Conservation (phyloP, 805 yeast genomes). For the Komagataella pastoris region DNA sequence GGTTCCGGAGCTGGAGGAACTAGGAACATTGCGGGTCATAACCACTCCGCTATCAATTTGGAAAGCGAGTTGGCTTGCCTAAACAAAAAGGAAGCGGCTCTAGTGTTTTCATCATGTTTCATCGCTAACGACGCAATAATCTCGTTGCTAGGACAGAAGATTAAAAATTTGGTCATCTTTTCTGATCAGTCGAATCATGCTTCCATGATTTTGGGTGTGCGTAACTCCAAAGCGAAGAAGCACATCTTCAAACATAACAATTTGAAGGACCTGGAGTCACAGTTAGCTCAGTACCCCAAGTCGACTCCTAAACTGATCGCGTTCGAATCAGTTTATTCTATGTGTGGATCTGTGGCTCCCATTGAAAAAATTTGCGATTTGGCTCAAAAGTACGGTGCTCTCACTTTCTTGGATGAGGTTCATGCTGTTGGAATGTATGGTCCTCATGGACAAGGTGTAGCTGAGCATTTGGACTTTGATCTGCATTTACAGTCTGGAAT, state of each 20-base stretch:
- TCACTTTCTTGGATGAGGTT: constrained; percentile 95
- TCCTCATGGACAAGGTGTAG: constrained; percentile 99
- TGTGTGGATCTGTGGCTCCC: constrained; percentile 97
- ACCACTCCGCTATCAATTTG: constrained; percentile 72
- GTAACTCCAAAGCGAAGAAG: constrained; percentile 78
- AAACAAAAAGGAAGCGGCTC: constrained; percentile 89
- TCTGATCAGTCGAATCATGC: constrained; percentile 94
- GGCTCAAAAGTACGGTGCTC: constrained; percentile 95
- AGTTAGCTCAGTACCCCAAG: constrained; percentile 68
- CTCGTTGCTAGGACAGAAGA: constrained; percentile 79
- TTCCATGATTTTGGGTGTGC: constrained; percentile 93
- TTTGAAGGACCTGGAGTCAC: constrained; percentile 66
- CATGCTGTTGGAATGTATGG: constrained; percentile 99
- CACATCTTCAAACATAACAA: constrained; percentile 90
- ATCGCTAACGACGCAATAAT: constrained; percentile 96
- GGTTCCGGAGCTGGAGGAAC: constrained; percentile 99
- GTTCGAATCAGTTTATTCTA: constrained; percentile 92
- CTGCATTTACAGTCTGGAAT: constrained; percentile 62
- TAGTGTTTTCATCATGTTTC: constrained; percentile 90
- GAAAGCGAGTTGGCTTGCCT: constrained; percentile 82
- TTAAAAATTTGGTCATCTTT: constrained; percentile 82
- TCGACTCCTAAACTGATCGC: constrained; percentile 92
- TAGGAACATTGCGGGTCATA: constrained; percentile 97
- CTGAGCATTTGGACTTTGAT: constrained; percentile 88
- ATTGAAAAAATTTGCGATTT: constrained; percentile 85